Evolutionary conservation across 768 basidiomycete genomes (phyloP).

Genomic region (Suillus sp.): DNA sequence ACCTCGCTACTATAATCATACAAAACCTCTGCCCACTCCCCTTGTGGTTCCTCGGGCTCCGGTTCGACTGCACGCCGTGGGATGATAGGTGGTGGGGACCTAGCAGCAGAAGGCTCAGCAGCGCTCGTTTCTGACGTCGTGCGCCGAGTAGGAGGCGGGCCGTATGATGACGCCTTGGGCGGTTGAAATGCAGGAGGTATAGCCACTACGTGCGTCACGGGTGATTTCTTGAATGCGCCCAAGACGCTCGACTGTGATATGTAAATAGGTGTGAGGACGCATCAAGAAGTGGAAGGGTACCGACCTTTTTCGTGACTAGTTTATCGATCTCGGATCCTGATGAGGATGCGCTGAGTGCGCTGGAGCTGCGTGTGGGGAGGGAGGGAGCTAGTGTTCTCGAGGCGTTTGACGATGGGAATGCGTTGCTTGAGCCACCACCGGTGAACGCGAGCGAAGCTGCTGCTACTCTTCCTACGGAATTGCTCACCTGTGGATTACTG

Average conservation of each 20-base stretch:
- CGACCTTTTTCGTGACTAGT: constrained; percentile 31
- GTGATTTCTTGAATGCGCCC: constrained; percentile 28
- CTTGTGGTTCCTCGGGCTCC: constrained; percentile 42
- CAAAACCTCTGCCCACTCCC: constrained; percentile 78
- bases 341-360: constrained; percentile 25
- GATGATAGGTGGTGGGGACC: constrained; percentile 29
- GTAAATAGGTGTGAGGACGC: constrained; percentile 11
- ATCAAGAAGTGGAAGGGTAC: constrained; percentile 30
- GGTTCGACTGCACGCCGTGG: constrained; percentile 16
- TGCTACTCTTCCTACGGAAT: constrained; percentile 55
- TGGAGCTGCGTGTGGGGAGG: constrained; percentile 21
- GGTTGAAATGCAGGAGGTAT: constrained; percentile 40
- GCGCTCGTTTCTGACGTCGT: constrained; percentile 24
- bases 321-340: constrained; percentile 29
- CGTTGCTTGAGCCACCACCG: constrained; percentile 4
- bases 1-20: constrained; percentile 76
- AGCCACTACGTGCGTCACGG: constrained; percentile 46
- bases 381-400: constrained; percentile 11
- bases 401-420: neutral
- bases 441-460: constrained; percentile 54
- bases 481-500: constrained; percentile 42
- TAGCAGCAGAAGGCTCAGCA: constrained; percentile 19
- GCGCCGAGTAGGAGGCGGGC: constrained; percentile 55
- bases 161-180: constrained; percentile 49
- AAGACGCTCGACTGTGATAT: constrained; percentile 24